Percentiles rank a stretch among this genome's conserved stretches.
Conservation (phyloP, 139 green algal species). For the Chlamydomonas incerta region DNA sequence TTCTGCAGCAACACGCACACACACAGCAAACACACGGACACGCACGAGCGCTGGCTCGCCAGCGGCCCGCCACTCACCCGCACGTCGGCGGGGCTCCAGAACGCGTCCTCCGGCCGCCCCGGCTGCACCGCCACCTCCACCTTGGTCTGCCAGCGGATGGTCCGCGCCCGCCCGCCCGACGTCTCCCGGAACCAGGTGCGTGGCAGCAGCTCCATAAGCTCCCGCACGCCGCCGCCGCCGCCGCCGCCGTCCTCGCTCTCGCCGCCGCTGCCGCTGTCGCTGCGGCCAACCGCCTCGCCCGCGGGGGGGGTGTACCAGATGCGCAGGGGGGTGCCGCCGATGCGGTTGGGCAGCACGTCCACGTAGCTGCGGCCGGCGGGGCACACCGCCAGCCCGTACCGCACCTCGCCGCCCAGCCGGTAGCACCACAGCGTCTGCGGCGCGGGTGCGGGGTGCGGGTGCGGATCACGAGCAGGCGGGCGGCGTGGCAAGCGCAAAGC, state of each 20-base stretch:
- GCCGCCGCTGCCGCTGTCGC: not conserved
- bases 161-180: not conserved
- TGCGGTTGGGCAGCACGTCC: conserved; percentile 10
- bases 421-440: not conserved
- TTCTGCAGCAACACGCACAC: not conserved
- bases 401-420: not conserved
- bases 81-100: too few relatives aligned
- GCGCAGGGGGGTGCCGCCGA: not conserved
- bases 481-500: too few relatives aligned
- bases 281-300: too few relatives aligned
- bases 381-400: not conserved
- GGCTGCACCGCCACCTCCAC: conserved; percentile 15
- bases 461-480: not conserved
- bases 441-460: not conserved
- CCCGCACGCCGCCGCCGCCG: not conserved
- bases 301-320: too few relatives aligned
- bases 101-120: too few relatives aligned
- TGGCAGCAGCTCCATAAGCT: conserved; percentile 4
- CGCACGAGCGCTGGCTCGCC: too few relatives aligned
- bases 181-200: not conserved
- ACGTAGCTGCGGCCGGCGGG: not conserved
- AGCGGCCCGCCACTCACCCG: not conserved
- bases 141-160: not conserved
- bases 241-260: not conserved
- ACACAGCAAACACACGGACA: too few relatives aligned